phyloP scores from a whole-genome alignment of 2,329 filamentous ascomycete genomes.

The Colletotrichum karsti region DNA sequence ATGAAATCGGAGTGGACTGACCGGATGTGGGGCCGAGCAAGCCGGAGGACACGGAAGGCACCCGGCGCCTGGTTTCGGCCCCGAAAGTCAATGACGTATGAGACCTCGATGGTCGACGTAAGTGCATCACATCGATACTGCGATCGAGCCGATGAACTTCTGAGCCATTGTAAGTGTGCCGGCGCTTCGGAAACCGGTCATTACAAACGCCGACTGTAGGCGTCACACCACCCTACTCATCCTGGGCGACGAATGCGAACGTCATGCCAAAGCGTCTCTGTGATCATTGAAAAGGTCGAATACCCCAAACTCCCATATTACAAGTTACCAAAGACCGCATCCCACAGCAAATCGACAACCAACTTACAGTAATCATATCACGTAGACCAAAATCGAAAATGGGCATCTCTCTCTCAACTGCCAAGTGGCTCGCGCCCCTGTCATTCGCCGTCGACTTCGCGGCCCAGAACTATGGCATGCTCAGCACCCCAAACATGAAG shows the following conservation, averaged over 20 bases:
- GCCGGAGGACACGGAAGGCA: not conserved
- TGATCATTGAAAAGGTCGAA: not conserved
- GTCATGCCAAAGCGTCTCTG: not conserved
- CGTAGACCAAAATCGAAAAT: slow-evolving; percentile 38
- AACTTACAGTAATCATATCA: no score
- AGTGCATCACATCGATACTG: not conserved
- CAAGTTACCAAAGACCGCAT: no score
- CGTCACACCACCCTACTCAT: not conserved
- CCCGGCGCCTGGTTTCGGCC: not conserved
- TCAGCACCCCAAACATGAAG: slow-evolving; percentile 65
- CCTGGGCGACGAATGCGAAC: not conserved
- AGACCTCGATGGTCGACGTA: not conserved
- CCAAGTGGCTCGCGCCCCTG: slow-evolving; percentile 60
- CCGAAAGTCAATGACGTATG: slow-evolving; percentile 7
- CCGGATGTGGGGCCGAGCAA: not conserved
- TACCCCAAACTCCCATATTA: not conserved
- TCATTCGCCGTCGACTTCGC: slow-evolving; percentile 66
- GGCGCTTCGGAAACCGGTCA: not conserved
- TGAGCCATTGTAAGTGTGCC: not conserved
- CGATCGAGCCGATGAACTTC: not conserved
- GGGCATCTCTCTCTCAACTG: slow-evolving; percentile 62
- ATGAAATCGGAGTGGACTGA: no score
- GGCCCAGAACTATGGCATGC: slow-evolving; percentile 67
- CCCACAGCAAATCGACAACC: not conserved
- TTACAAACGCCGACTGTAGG: not conserved